Conservation (phyloP, 495 filamentous ascomycete species). For the Penicillium nucicola region DNA sequence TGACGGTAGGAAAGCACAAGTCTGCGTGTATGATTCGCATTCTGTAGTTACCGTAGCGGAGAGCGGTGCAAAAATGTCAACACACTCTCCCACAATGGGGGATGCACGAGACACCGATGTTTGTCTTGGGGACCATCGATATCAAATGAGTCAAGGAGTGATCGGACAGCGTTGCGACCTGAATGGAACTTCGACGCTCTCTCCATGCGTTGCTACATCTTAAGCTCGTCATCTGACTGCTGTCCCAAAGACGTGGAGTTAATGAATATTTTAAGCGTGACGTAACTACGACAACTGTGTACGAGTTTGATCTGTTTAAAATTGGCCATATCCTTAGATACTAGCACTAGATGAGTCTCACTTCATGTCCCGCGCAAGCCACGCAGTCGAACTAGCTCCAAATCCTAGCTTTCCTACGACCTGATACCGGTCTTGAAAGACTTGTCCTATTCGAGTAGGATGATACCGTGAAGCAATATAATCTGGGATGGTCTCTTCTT, state of each 20-base stretch:
- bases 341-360: conserved; percentile 14
- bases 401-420: conserved; percentile 38
- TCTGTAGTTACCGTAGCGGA: conserved; percentile 29
- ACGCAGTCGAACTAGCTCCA: conserved; percentile 32
- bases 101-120: conserved; percentile 40
- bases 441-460: conserved; percentile 34
- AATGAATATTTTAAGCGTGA: conserved; percentile 33
- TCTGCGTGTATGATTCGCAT: conserved; percentile 46
- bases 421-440: conserved; percentile 35
- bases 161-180: conserved; percentile 21
- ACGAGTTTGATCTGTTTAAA: neutral
- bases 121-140: conserved; percentile 31
- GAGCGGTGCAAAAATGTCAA: conserved; percentile 31
- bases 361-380: conserved; percentile 34
- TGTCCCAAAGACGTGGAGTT: conserved; percentile 20
- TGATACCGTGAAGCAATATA: conserved; percentile 33
- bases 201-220: conserved; percentile 26
- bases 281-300: conserved; percentile 24
- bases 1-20: neutral
- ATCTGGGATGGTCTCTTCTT: conserved; percentile 23
- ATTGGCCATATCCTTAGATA: neutral
- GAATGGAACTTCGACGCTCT: conserved; percentile 15
- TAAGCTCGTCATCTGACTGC: conserved; percentile 27
- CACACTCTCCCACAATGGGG: conserved; percentile 41
- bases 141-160: conserved; percentile 34